A percentile compares a stretch with the other conserved stretches of the same genome.
phyloP scores from a whole-genome alignment of 2,329 filamentous ascomycete species.

The Epichloe baconii region DNA sequence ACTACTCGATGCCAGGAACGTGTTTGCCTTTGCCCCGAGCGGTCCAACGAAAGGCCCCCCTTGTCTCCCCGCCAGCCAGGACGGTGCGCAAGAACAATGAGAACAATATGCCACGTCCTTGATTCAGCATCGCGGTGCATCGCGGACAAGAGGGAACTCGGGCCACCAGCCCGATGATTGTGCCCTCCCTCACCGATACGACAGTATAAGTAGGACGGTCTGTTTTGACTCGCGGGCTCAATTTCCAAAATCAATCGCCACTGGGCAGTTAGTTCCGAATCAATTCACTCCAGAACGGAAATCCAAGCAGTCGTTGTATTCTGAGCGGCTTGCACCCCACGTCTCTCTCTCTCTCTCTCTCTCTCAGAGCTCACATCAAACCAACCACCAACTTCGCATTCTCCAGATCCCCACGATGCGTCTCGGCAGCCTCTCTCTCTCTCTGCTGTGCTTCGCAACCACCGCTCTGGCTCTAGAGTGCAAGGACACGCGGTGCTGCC shows the following conservation, averaged over 20 bases:
- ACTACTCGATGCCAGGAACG: not conserved
- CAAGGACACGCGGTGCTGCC: not conserved
- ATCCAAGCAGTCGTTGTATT: too few species aligned
- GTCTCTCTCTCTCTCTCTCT: too few species aligned
- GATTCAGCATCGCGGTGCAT: not conserved
- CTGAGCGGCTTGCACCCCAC: too few species aligned
- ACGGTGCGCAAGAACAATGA: not conserved
- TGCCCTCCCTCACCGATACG: not conserved
- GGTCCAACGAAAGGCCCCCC: not conserved
- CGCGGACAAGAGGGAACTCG: not conserved
- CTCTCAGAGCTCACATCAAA: not conserved
- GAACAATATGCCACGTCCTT: not conserved
- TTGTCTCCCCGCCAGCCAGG: not conserved
- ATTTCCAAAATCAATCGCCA: too few species aligned
- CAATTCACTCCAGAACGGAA: too few species aligned
- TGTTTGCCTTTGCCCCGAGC: not conserved
- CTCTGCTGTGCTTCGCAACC: not conserved
- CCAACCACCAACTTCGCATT: not conserved
- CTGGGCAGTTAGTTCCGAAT: too few species aligned
- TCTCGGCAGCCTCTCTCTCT: not conserved
- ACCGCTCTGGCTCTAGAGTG: not conserved
- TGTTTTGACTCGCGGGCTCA: too few species aligned
- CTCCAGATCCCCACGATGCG: not conserved
- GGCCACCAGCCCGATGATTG: not conserved
- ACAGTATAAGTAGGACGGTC: not conserved